Percentiles rank a stretch among this genome's conserved stretches.
phyloP scores from a whole-genome alignment of 2,329 filamentous ascomycete species.

The Cercospora zeae-maydis region DNA sequence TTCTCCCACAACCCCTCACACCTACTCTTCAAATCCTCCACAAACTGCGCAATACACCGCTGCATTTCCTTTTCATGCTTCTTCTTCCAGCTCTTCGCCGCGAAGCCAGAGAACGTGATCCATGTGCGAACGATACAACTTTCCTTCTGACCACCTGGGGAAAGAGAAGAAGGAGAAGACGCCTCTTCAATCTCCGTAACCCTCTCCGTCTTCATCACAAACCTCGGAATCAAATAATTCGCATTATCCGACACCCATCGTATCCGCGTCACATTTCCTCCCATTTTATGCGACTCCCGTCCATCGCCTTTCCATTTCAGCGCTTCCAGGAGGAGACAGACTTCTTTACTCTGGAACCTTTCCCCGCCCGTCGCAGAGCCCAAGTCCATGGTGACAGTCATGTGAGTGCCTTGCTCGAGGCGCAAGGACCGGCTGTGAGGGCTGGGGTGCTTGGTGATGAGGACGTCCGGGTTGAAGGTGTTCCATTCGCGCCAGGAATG shows the following conservation, averaged over 20 bases:
- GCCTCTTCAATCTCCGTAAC: constrained; percentile 47
- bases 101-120: constrained; percentile 45
- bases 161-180: neutral
- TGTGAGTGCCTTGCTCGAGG: constrained; percentile 41
- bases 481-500: constrained; percentile 49
- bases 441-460: constrained; percentile 43
- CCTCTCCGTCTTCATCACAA: constrained; percentile 43
- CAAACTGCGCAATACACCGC: constrained; percentile 12
- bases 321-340: constrained; percentile 38
- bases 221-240: constrained; percentile 28
- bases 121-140: constrained; percentile 42
- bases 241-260: constrained; percentile 35
- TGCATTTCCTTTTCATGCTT: constrained; percentile 40
- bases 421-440: constrained; percentile 19
- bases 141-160: constrained; percentile 28
- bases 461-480: constrained; percentile 44
- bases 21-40: constrained; percentile 13
- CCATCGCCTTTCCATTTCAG: constrained; percentile 29
- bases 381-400: constrained; percentile 47
- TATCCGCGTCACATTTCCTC: constrained; percentile 32
- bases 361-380: constrained; percentile 26
- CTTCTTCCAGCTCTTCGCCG: constrained; percentile 43
- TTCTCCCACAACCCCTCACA: constrained; percentile 8
- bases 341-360: constrained; percentile 30
- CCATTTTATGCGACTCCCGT: constrained; percentile 12